Evolutionary conservation across 345 rosid species (phyloP).

Genomic region (Populus alba): DNA sequence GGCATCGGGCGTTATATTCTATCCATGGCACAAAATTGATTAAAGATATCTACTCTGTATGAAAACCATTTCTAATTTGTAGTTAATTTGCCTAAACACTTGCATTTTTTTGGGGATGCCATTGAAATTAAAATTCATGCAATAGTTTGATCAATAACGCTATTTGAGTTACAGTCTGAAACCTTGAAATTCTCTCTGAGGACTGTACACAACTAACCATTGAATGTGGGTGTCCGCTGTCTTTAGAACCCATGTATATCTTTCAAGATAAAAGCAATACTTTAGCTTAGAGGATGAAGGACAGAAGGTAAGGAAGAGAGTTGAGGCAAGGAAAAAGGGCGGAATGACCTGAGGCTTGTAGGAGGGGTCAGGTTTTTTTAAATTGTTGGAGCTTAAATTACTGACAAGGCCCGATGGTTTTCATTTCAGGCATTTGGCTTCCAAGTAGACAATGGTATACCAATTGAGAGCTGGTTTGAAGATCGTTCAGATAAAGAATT

Average conservation of each 20-base stretch:
- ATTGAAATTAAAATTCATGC: background rate
- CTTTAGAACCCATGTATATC: background rate
- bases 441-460: constrained; percentile 97
- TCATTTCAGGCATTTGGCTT: constrained; percentile 83
- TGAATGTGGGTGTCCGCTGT: background rate
- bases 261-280: background rate
- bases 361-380: background rate
- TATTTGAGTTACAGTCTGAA: background rate
- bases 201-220: too few relatives aligned
- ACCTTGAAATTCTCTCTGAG: too few relatives aligned
- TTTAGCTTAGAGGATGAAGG: background rate
- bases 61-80: background rate
- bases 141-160: background rate
- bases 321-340: background rate
- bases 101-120: background rate
- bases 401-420: background rate
- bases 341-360: background rate
- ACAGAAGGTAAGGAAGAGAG: background rate
- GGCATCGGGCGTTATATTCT: background rate
- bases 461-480: constrained; percentile 98
- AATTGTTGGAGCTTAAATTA: background rate
- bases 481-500: constrained; percentile 78
- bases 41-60: background rate
- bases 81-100: background rate
- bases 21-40: background rate